Percentiles rank a stretch among this genome's conserved stretches.
Evolutionary conservation across 1,284 basidiomycete species (phyloP).

Genomic region (Marasmius sp.): DNA sequence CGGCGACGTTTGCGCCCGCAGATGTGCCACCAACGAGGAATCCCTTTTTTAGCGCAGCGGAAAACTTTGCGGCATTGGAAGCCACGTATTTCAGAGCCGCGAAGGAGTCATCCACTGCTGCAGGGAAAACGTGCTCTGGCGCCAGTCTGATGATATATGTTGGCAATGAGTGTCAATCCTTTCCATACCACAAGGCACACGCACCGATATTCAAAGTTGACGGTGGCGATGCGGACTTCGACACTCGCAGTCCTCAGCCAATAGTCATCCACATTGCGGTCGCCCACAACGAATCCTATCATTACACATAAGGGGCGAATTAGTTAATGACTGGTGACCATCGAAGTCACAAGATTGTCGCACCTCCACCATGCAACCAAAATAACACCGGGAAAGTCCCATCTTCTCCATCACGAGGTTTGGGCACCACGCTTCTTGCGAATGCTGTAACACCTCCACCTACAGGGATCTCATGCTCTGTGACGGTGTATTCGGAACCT

Average conservation of each 20-base stretch:
- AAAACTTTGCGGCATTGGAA: neutral
- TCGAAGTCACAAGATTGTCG: neutral
- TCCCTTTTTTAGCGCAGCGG: constrained; percentile 4
- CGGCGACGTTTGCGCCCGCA: constrained; percentile 7
- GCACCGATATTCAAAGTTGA: neutral
- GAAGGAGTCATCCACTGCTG: neutral
- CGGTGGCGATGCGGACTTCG: neutral
- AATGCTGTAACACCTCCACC: neutral
- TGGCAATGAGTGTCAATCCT: neutral
- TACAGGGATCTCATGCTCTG: neutral
- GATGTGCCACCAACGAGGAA: constrained; percentile 14
- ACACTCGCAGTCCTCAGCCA: neutral
- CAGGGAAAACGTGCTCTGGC: neutral
- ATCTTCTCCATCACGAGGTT: neutral
- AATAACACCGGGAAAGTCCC: neutral
- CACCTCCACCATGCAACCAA: constrained; percentile 1
- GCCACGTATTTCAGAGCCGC: neutral
- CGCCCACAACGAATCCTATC: neutral
- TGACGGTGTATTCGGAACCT: neutral
- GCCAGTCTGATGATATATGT: neutral
- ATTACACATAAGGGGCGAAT: no score
- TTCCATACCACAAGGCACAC: neutral
- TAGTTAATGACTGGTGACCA: neutral
- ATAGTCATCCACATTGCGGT: neutral
- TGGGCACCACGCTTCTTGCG: neutral